A percentile compares a stretch with the other conserved stretches of the same genome.
Evolutionary conservation across 768 basidiomycete species (phyloP).

Genomic region (Lentinula guzmanii): DNA sequence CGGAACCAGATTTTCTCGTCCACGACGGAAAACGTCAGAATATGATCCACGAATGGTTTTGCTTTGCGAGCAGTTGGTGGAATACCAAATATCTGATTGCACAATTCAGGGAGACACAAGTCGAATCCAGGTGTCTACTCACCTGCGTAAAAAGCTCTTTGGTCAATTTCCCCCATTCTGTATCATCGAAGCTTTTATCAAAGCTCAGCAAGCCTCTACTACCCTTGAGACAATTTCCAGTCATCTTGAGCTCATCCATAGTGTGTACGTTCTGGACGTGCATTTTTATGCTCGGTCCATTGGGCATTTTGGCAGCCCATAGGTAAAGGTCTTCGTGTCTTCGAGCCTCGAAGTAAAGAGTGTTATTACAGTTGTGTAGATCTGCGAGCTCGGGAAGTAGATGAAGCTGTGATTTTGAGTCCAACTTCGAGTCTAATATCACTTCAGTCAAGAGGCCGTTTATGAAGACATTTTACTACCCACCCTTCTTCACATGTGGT

Average conservation of each 20-base stretch:
- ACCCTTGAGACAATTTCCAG: conserved; percentile 96
- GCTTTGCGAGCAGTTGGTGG: conserved; percentile 85
- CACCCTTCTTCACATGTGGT: conserved; percentile 96
- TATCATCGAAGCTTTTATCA: conserved; percentile 84
- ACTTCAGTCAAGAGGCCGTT: conserved; percentile 1
- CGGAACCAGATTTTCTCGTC: conserved; percentile 99
- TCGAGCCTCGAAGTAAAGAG: conserved; percentile 95
- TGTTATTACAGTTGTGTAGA: conserved; percentile 95
- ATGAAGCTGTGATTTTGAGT: conserved; percentile 90
- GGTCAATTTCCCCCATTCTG: conserved; percentile 77
- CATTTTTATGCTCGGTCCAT: conserved; percentile 95
- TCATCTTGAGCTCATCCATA: conserved; percentile 99
- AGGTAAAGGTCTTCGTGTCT: conserved; percentile 93
- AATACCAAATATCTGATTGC: conserved; percentile 83
- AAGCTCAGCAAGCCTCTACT: conserved; percentile 90
- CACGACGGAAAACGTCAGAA: conserved; percentile 92
- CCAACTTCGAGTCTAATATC: conserved; percentile 84
- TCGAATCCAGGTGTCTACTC: conserved; percentile 21
- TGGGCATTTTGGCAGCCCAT: conserved; percentile 96
- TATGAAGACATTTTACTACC: conserved; percentile 13
- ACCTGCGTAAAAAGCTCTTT: conserved; percentile 96
- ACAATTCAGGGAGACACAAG: not conserved
- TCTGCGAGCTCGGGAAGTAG: conserved; percentile 95
- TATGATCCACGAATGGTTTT: conserved; percentile 97
- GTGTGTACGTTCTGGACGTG: conserved; percentile 99